These are phyloP conservation scores for Durusdinium trenchii DNA, from an alignment of 73 alveolate genomes.

Conservation along the genomic window DNA sequence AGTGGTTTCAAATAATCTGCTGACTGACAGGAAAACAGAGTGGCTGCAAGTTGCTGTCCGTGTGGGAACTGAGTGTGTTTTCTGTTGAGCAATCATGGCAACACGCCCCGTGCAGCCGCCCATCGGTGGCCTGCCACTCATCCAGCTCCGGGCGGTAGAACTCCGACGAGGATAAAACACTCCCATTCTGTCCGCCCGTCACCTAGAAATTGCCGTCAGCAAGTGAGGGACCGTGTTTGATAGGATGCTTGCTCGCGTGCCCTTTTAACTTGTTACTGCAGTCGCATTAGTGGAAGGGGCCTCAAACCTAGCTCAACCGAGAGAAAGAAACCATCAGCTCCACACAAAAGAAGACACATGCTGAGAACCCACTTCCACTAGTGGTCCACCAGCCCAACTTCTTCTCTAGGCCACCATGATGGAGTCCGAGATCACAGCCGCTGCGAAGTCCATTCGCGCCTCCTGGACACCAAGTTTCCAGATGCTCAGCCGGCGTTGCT, in stretches of 20 bases:
- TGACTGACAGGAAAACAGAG: neutral
- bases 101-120: too few species aligned
- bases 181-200: slow-evolving; percentile 91
- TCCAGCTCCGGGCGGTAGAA: slow-evolving; percentile 95
- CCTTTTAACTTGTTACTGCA: neutral
- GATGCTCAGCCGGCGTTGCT: too few species aligned
- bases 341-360: too few species aligned
- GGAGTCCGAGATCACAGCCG: slow-evolving; percentile 92
- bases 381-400: neutral
- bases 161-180: slow-evolving; percentile 85
- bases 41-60: neutral
- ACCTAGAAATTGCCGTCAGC: neutral
- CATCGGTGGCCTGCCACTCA: slow-evolving; percentile 95
- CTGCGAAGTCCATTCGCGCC: slow-evolving; percentile 94
- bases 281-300: neutral
- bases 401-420: slow-evolving; percentile 57
- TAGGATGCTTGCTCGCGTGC: too few species aligned
- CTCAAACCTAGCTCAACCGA: too few species aligned
- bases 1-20: neutral
- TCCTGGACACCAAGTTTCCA: too few species aligned
- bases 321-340: too few species aligned
- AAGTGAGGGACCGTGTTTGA: neutral
- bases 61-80: neutral
- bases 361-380: neutral
- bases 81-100: neutral